Evolutionary conservation across 768 basidiomycete species (phyloP).

Genomic region (Psilocybe subaeruginosa): DNA sequence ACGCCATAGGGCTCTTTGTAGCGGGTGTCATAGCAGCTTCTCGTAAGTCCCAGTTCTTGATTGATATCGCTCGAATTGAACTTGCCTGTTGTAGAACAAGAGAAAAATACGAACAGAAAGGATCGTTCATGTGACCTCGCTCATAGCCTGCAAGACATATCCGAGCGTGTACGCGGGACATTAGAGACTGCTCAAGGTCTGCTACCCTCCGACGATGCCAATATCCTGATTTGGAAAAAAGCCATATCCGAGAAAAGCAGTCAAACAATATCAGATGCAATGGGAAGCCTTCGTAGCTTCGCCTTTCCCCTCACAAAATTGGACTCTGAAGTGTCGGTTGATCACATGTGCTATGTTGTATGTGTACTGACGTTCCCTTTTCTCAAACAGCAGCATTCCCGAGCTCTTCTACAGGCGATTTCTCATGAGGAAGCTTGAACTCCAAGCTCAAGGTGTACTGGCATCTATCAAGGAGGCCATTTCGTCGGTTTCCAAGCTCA

Average conservation of each 20-base stretch:
- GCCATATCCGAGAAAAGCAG: too few relatives aligned
- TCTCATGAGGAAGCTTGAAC: slow-evolving; percentile 1
- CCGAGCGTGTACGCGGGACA: background rate
- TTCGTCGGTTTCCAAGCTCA: background rate
- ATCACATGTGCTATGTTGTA: too few relatives aligned
- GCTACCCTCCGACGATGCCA: too few relatives aligned
- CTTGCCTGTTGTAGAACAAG: background rate
- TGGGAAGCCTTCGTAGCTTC: too few relatives aligned
- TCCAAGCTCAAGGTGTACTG: background rate
- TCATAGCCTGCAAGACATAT: background rate
- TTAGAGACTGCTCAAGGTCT: background rate
- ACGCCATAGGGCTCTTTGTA: too few relatives aligned
- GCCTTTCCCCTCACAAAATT: too few relatives aligned
- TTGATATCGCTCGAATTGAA: too few relatives aligned
- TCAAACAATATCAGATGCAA: too few relatives aligned
- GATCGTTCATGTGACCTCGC: background rate
- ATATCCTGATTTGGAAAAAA: too few relatives aligned
- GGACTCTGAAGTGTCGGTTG: too few relatives aligned
- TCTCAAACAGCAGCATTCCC: background rate
- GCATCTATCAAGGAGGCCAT: background rate
- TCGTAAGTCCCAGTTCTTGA: too few relatives aligned
- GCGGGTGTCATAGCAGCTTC: too few relatives aligned
- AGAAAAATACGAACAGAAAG: background rate
- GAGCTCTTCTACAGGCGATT: background rate
- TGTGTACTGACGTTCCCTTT: background rate